Conservation (phyloP, 371 early-diverging fungal species). For the Catenaria anguillulae region DNA sequence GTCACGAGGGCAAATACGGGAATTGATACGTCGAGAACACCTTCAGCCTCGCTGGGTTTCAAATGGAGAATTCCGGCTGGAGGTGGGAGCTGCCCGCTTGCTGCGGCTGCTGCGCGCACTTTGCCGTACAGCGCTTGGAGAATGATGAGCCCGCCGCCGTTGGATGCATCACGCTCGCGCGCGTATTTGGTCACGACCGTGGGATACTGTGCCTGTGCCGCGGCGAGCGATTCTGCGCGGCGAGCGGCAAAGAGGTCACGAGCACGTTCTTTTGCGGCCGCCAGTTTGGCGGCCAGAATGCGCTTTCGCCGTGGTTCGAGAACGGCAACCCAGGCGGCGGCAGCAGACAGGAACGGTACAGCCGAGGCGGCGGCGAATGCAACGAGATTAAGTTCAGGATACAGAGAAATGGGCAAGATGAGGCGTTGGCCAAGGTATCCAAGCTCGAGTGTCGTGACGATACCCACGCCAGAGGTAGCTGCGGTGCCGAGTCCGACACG, state of each 20-base stretch:
- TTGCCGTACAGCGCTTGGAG: constrained; percentile 5
- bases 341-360: not conserved
- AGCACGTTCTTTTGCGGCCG: not conserved
- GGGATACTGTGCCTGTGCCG: not conserved
- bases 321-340: not conserved
- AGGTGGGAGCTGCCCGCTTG: not conserved
- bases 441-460: not conserved
- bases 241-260: not conserved
- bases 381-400: not conserved
- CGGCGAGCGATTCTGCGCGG: not conserved
- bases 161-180: not conserved
- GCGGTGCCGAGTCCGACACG: not conserved
- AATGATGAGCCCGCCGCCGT: not conserved
- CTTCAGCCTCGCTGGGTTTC: not conserved
- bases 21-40: constrained; percentile 9
- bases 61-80: not conserved
- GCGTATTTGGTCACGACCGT: not conserved
- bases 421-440: not conserved
- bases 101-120: not conserved
- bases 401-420: not conserved
- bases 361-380: not conserved
- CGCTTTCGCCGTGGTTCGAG: not conserved
- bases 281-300: not conserved
- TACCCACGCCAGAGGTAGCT: not conserved
- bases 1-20: constrained; percentile 6